A percentile compares a stretch with the other conserved stretches of the same genome.
Evolutionary conservation across 768 basidiomycete genomes (phyloP).

Genomic region (Arthromyces matolae): DNA sequence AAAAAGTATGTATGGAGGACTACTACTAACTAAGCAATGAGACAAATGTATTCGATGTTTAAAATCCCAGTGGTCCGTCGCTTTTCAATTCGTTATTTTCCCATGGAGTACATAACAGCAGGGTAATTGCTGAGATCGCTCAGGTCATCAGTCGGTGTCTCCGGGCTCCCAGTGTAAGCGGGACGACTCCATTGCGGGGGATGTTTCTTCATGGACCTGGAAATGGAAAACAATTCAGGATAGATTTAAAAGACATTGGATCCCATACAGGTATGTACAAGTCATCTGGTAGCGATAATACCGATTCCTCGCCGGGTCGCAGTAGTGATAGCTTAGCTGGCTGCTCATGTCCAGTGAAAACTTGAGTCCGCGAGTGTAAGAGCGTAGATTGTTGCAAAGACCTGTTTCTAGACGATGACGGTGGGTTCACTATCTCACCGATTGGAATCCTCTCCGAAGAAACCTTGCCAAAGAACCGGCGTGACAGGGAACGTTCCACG

Average conservation of each 20-base stretch:
- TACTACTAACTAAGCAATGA: background rate
- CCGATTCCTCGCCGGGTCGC: conserved; percentile 7
- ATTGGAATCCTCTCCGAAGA: no score
- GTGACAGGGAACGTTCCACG: conserved; percentile 1
- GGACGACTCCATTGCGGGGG: conserved; percentile 23
- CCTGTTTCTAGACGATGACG: no score
- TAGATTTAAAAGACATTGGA: background rate
- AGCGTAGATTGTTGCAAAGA: no score
- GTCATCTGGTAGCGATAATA: conserved; percentile 11
- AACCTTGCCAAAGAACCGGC: no score
- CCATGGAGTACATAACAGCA: background rate
- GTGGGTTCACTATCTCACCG: no score
- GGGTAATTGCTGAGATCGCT: conserved; percentile 5
- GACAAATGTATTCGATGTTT: conserved; percentile 1
- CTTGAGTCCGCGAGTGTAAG: no score
- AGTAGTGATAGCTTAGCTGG: background rate
- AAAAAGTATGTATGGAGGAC: background rate
- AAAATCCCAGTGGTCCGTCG: background rate
- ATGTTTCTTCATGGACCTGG: conserved; percentile 12
- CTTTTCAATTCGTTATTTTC: background rate
- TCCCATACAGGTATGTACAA: conserved; percentile 14
- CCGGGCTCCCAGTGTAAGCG: conserved; percentile 16
- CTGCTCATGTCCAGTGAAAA: no score
- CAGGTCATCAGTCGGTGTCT: no score
- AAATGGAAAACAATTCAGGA: no score